phyloP scores from a whole-genome alignment of 257 asterid genomes.

The Anisodus acutangulus region DNA sequence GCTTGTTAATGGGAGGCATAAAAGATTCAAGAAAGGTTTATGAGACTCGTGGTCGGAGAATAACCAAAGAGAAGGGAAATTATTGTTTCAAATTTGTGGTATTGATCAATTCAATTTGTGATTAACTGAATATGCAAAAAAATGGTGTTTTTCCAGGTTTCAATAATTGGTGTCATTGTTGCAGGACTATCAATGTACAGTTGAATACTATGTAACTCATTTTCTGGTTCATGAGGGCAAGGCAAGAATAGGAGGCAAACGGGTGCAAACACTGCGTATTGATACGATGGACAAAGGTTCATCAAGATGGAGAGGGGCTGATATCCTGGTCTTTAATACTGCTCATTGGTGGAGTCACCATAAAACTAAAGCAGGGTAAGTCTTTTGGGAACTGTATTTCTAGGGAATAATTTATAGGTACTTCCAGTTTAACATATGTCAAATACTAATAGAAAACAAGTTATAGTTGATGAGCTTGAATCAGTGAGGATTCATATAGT shows the following conservation, averaged over 20 bases:
- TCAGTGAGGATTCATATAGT: background rate
- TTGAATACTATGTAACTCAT: conserved; percentile 83
- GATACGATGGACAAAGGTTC: conserved; percentile 84
- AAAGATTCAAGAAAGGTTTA: conserved; percentile 79
- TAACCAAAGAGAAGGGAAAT: conserved; percentile 79
- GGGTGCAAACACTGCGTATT: conserved; percentile 70
- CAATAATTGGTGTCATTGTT: background rate
- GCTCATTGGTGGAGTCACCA: conserved; percentile 98
- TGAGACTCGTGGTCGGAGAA: conserved; percentile 79
- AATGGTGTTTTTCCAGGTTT: background rate
- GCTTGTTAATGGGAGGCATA: conserved; percentile 75
- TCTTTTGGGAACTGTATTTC: background rate
- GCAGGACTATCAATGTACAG: conserved; percentile 85
- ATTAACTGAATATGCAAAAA: background rate
- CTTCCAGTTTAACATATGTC: background rate
- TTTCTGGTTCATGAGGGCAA: conserved; percentile 82
- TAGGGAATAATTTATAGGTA: background rate
- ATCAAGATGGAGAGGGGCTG: conserved; percentile 89
- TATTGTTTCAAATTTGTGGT: conserved; percentile 91
- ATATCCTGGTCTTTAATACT: conserved; percentile 84
- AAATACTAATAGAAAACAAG: background rate
- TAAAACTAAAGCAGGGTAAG: conserved; percentile 89
- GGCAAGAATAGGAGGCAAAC: conserved; percentile 76
- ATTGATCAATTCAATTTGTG: conserved; percentile 8
- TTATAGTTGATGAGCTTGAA: too few relatives aligned